Base-by-base conservation (phyloP, 495 filamentous ascomycete species). In the Entonaema liquescens region DNA sequence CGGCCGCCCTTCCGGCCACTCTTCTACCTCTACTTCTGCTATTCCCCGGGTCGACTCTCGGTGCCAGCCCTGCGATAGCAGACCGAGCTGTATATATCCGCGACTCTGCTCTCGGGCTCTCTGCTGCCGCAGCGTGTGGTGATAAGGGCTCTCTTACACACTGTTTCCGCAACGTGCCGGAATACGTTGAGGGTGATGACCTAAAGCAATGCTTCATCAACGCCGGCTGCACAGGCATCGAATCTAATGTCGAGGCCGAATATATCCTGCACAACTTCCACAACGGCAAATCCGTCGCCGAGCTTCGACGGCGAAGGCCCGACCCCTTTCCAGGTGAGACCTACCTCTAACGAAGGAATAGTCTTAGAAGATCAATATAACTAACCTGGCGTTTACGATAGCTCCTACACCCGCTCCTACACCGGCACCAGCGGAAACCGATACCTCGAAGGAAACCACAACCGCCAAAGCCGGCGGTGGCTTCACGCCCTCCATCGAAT, bases 171-270 rank as follows among this genome's bases (percentile, higher is more conserved):
- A 21, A 49, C 31, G 59, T 49, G 4, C 54, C 66, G 49, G 58
- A 49, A 42, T 56, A 68, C 62, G 65, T 77, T 54, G 58, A 70
- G 23, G 44, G 59, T 19, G 56, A 55, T 8, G 72, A 78, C 38
- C 64, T 83, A 28, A 78, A 82, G 59, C 68, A 53, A 13, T 83
- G 82, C 67, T 83, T 82, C 70, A 42, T 62, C 23, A 67, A 75
- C 54, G 78, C 78, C 28, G 81, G 79, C 26, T 84, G 83, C 77
- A 77, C 78, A 2, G 13, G 54, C 38, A 73, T 70, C 35, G 80
- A 83, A 57, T 70, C 81, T 21, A 47, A 55, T 40, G 74, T 78
- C 70, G 76, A 82, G 58, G 78, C 77, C 49, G 49, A 56, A 36
- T 79, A 73, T 64, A 64, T 77, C 5, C 67, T 80, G 6, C 47